Evolutionary conservation across 2,329 filamentous ascomycete species (phyloP), one percentile per base, ranked within the genome.

Genomic region (Monosporascus sp.): DNA sequence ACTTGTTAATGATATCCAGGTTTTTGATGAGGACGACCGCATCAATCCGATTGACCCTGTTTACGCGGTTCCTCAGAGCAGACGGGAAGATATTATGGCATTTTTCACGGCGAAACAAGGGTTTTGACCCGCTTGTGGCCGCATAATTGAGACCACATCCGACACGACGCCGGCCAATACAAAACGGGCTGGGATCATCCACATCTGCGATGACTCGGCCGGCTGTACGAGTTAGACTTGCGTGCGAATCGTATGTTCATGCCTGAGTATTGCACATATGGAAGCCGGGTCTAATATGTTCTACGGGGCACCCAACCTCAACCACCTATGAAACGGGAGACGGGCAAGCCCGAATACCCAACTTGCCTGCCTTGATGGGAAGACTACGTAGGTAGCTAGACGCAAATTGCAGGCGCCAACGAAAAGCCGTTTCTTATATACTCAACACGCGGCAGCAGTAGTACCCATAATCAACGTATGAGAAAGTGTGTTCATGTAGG

Each of bases 11-110:
- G 80, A 79, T 47, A 75, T 75, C 56, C 83, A 84, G 60, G 78
- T 88, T 48, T 90, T 89, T 71, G 84, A 89, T 55, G 80, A 87
- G 62, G 73, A 77, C 53, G 90, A 96, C 72, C 75, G 83, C 41
- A 78, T 96, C 49, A 75, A 74, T 49, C 75, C 87, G 17, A 79
- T 90, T 39, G 90, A 97, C 70, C 93, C 93, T 2, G 81, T 97
- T 25, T 97, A 90, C 72, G 87, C 89, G 57, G 86, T 97, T 59
- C 89, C 91, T 5, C 84, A 88, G 69, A 77, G 81, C 56, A 79
- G 79, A 50, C 88, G 86, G 51, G 80, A 86, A 61, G 76, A 76
- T 37, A 84, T 87, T 60, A 80, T 82, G 68, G 72, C 71, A 55
- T 89, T 88, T 71, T 92, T 85, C 69, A 74, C 77, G 58, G 72